Base-by-base conservation (phyloP, 2,329 filamentous ascomycete species). In the Mycosphaerella sp. region DNA sequence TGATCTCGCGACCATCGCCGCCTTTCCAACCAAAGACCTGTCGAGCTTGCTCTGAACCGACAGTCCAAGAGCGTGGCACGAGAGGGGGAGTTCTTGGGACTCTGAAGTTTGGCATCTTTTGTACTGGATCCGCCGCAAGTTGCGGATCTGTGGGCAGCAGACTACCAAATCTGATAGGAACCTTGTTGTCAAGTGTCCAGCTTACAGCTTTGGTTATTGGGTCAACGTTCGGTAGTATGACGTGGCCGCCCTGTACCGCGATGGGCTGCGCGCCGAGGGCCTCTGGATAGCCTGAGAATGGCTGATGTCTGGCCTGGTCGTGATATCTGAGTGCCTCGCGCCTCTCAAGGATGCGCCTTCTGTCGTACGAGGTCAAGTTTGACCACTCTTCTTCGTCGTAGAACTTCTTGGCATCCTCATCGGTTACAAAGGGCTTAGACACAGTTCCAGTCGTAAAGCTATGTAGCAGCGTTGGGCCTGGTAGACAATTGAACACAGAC, bases 1-100 rank as follows among this genome's bases (percentile, higher is more conserved):
- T 57, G 56, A 69, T 69, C 59, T 69, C 67, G 16, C 57, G 57
- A 7, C 67, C 67, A 47, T 68, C 66, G 18, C 67, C 64, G 21
- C 66, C 66, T 17, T 55, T 52, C 67, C 67, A 69, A 37, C 62
- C 63, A 48, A 62, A 66, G n/a, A 46, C 52, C 6, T 44, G 41
- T 14, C 34, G 45, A 30, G 34, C 12, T n/a, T 42, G 41, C 25
- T 17, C 42, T 9, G 58, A 54, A 39, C 55, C 61, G 34, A 61
- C 62, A 12, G 53, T 59, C 59, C 59, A 60, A 32, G 50, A 48
- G 41, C 46, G 43, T 21, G 50, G 34, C 10, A 32, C 18, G 36
- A 32, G 17, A 16, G 28, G 49, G 37, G 49, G 45, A 43, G 39
- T 51, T 46, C 28, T 53, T 32, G n/a, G 53, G 47, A 43, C 43